Conservation (phyloP, 495 filamentous ascomycete genomes). For the Amniculicola lignicola region DNA sequence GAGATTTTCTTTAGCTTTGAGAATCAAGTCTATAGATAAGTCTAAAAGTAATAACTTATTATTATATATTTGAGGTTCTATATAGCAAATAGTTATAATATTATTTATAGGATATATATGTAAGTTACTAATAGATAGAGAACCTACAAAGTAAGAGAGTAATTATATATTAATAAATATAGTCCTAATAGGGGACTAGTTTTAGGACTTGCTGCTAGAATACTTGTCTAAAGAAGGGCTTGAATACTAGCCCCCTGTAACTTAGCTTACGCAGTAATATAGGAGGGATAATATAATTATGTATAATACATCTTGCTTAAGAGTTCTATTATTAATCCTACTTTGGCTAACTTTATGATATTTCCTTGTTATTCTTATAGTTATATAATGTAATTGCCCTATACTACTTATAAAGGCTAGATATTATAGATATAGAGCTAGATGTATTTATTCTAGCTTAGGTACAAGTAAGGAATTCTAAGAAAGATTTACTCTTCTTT, state of each 20-base stretch:
- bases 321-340: constrained; percentile 17
- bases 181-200: constrained; percentile 6
- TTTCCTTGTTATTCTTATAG: constrained; percentile 11
- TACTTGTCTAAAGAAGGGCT: constrained; percentile 14
- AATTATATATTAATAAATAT: constrained; percentile 16
- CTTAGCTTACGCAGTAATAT: constrained; percentile 12
- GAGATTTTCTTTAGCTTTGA: constrained; percentile 13
- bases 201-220: constrained; percentile 9
- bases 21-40: constrained; percentile 9
- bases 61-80: constrained; percentile 2
- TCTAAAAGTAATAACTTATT: constrained; percentile 6
- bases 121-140: constrained; percentile 3
- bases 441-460: constrained; percentile 7
- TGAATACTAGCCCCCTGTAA: constrained; percentile 6
- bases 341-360: constrained; percentile 12
- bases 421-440: constrained; percentile 8
- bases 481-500: constrained; percentile 16
- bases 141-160: constrained; percentile 6
- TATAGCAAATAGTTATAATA: constrained; percentile 1
- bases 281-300: too few relatives aligned
- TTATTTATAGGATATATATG: constrained; percentile 1
- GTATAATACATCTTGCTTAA: constrained; percentile 9
- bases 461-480: constrained; percentile 12
- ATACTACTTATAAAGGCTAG: constrained; percentile 13
- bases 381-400: constrained; percentile 11